Evolutionary conservation across 306 rosid species (phyloP).

Genomic region (Cicer arietinum): DNA sequence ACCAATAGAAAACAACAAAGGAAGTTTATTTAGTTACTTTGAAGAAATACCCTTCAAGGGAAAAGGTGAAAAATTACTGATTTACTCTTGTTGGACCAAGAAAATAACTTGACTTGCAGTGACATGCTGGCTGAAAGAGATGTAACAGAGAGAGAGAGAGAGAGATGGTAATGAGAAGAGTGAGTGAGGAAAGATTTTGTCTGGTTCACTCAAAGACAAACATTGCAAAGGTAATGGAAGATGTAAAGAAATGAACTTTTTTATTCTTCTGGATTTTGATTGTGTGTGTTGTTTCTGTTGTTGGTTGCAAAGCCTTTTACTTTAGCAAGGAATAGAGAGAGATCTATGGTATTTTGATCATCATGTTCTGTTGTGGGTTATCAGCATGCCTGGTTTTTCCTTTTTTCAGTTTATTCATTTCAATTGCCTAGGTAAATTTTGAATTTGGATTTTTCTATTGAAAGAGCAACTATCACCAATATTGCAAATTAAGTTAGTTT

Average conservation of each 20-base stretch:
- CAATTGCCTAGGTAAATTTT: neutral
- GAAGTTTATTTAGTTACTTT: slow-evolving; percentile 39
- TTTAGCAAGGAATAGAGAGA: slow-evolving; percentile 47
- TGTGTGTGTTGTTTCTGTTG: slow-evolving; percentile 24
- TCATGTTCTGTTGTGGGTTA: slow-evolving; percentile 38
- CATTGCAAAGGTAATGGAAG: slow-evolving; percentile 49
- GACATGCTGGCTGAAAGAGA: slow-evolving; percentile 58
- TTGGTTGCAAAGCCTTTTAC: slow-evolving; percentile 46
- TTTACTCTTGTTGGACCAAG: slow-evolving; percentile 43
- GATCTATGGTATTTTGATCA: slow-evolving; percentile 48
- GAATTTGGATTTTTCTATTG: too few relatives aligned
- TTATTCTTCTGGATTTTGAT: slow-evolving; percentile 36
- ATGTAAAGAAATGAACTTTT: slow-evolving; percentile 44
- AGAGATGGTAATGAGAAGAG: neutral
- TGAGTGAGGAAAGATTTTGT: slow-evolving; percentile 57
- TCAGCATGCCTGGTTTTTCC: slow-evolving; percentile 32
- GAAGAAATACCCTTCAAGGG: slow-evolving; percentile 44
- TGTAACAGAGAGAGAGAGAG: slow-evolving; percentile 43
- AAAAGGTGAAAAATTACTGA: slow-evolving; percentile 49
- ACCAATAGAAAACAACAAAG: slow-evolving; percentile 31
- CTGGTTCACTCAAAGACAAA: slow-evolving; percentile 64
- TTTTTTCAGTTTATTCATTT: slow-evolving; percentile 19
- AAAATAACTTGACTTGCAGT: slow-evolving; percentile 35
- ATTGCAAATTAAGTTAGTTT: too few relatives aligned
- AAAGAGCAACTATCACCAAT: too few relatives aligned